Evolutionary conservation across 2,329 filamentous ascomycete genomes (phyloP).

Genomic region (Alternaria consortialis): DNA sequence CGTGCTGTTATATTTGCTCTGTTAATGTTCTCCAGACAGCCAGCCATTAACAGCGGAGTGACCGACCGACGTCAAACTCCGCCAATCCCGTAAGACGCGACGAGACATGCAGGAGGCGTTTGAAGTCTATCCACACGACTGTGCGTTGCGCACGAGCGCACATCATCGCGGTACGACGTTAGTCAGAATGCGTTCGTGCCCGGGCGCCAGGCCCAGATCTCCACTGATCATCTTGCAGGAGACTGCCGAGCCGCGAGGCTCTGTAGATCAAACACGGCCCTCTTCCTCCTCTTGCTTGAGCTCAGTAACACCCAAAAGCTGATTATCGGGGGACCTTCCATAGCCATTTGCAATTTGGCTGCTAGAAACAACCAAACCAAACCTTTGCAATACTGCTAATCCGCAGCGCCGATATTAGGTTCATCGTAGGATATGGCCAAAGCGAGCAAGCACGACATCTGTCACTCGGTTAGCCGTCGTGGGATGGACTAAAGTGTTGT

Average conservation of each 20-base stretch:
- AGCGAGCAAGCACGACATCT: constrained; percentile 4
- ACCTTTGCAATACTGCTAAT: background rate
- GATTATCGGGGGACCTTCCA: background rate
- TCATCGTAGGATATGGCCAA: background rate
- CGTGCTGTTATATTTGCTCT: constrained; percentile 16
- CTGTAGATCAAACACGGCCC: background rate
- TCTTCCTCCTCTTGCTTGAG: background rate
- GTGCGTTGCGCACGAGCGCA: constrained; percentile 2
- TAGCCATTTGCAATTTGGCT: background rate
- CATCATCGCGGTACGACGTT: background rate
- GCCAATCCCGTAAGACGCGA: constrained; percentile 2
- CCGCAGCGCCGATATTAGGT: background rate
- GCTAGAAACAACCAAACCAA: background rate
- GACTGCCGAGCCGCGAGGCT: background rate
- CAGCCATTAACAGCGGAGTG: background rate
- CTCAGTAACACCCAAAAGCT: background rate
- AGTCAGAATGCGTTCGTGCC: constrained; percentile 9
- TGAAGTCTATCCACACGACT: constrained; percentile 1
- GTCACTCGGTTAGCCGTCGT: constrained; percentile 8
- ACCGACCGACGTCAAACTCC: constrained; percentile 6
- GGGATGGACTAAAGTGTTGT: background rate
- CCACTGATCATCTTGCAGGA: background rate
- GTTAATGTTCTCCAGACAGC: background rate
- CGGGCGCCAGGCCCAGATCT: background rate
- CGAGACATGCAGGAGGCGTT: constrained; percentile 8